Evolutionary conservation across 352 stramenopile species (phyloP), one percentile per base, ranked within the genome.

Genomic region (Phytopythium oedochilum): DNA sequence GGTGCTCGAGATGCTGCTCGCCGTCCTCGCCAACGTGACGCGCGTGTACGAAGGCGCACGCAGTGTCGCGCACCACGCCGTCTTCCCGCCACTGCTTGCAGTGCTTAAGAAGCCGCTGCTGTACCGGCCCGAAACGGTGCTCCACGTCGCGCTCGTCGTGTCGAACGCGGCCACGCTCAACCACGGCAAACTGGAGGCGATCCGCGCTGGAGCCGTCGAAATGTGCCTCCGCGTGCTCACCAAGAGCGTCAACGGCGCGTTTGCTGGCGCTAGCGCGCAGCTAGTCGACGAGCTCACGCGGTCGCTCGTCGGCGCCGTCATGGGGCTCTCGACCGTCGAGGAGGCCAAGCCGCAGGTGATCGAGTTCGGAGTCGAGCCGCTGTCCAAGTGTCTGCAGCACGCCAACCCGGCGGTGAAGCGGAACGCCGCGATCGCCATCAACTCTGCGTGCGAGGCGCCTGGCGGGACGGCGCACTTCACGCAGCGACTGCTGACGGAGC

Each of bases 291-390:
- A 92, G 43, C 61, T 92, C 32, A 75, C 67, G 18, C 76, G 76
- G 12, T 75, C 73, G 17, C 49, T 89, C 8, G 63, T 83, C 14
- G 58, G 71, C 15, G 72, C 79, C 3, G 60, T 90, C 49, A 89
- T 92, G 83, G 64, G 65, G n/a, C 60, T 92, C 5, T 85, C 79
- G 2, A 88, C 78, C 0, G 70, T 66, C 6, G 79, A 92, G 51
- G 70, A 78, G 20, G 82, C 82, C 46, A 92, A 90, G 54, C 64
- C 78, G 22, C 71, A 70, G 8, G 64, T 92, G 38, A 64, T 92
- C 55, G 76, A 88, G 55, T 83, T 81, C 35, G 82, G 76, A n/a
- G 75, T 89, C 44, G 73, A 88, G 53, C 75, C 77, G 35, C 63
- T 92, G 5, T 66, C 70, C 9, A 65, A 64, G 35, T 92, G 82